Evolutionary conservation across 306 rosid species (phyloP).

Genomic region (Glycine soja): DNA sequence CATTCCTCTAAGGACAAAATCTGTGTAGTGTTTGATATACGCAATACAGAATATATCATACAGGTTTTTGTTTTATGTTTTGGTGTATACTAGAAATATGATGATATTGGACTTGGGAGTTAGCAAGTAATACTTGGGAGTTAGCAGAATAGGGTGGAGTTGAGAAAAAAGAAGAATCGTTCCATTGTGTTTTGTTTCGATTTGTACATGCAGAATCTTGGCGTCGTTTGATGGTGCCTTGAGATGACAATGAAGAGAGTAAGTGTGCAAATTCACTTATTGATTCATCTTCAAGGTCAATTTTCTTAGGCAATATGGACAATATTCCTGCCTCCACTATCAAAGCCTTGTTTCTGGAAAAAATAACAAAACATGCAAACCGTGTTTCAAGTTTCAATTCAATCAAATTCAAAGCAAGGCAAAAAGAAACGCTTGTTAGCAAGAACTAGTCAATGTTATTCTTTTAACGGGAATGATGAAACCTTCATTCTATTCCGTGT

Average conservation of each 20-base stretch:
- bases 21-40: neutral
- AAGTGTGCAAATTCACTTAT: constrained; percentile 57
- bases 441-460: too few species aligned
- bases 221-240: neutral
- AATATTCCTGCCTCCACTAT: constrained; percentile 73
- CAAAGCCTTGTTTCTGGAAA: constrained; percentile 65
- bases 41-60: neutral
- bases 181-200: neutral
- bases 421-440: too few species aligned
- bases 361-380: neutral
- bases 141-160: neutral
- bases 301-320: constrained; percentile 58
- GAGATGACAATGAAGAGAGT: constrained; percentile 59
- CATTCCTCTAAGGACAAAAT: neutral
- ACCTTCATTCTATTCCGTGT: too few species aligned
- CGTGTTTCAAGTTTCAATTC: neutral
- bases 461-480: too few species aligned
- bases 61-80: neutral
- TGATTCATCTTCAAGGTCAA: constrained; percentile 58
- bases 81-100: neutral
- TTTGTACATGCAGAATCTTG: neutral
- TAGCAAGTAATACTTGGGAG: neutral
- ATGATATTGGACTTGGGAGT: neutral
- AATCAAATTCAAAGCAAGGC: too few species aligned
- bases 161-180: neutral